Evolutionary conservation across 192 early-diverging fungal genomes (phyloP).

Genomic region (Coemansia umbellata): DNA sequence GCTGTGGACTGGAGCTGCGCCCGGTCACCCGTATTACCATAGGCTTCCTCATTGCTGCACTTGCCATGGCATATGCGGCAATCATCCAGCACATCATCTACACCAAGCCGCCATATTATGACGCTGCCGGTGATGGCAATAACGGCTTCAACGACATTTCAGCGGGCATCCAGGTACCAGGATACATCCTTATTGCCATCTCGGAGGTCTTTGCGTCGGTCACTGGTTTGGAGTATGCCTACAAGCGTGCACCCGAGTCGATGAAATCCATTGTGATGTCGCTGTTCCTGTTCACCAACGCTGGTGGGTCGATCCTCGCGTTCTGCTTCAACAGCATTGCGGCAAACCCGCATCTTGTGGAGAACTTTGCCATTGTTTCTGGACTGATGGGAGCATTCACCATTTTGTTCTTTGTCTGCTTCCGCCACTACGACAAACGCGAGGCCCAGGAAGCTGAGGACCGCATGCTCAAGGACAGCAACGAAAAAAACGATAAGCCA

Average conservation of each 20-base stretch:
- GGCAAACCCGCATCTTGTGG: conserved; percentile 56
- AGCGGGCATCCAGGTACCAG: conserved; percentile 55
- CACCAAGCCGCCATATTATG: conserved; percentile 46
- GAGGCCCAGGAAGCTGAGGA: conserved; percentile 18
- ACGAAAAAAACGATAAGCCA: neutral
- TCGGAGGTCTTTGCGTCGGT: conserved; percentile 62
- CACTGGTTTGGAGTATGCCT: conserved; percentile 66
- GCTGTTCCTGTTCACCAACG: conserved; percentile 56
- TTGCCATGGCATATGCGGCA: conserved; percentile 60
- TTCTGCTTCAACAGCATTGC: conserved; percentile 56
- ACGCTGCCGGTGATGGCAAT: conserved; percentile 32
- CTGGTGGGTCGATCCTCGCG: conserved; percentile 54
- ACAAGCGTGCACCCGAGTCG: conserved; percentile 56
- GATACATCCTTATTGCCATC: conserved; percentile 56
- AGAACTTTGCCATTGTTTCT: conserved; percentile 62
- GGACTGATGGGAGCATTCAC: conserved; percentile 45
- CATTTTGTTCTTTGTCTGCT: conserved; percentile 51
- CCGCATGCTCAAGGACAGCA: conserved; percentile 15
- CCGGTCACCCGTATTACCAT: conserved; percentile 57
- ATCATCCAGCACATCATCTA: conserved; percentile 60
- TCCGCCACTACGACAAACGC: conserved; percentile 52
- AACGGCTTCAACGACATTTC: conserved; percentile 54
- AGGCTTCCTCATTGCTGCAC: conserved; percentile 54
- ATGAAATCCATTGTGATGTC: conserved; percentile 66
- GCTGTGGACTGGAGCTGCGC: conserved; percentile 50